Evolutionary conservation across 2,329 filamentous ascomycete species (phyloP), one percentile per base, ranked within the genome.

Genomic region (Pseudogymnoascus sp.): DNA sequence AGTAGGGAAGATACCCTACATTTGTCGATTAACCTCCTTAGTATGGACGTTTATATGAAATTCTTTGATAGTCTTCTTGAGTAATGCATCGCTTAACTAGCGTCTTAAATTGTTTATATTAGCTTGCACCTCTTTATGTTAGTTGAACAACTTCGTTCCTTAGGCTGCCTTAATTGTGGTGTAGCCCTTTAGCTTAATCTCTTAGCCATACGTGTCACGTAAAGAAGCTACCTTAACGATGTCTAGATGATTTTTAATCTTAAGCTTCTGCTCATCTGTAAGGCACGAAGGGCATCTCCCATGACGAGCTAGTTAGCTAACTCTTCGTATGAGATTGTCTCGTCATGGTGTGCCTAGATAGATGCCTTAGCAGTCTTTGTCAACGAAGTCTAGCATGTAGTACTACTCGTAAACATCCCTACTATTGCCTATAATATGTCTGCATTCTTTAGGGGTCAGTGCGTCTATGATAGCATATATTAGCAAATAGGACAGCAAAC

Each of bases 31-130:
- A 19, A 70, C 67, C 48, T 72, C 65, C 13, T 65, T 51, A 28
- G 57, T 64, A 54, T 72, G 34, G 39, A 72, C 63, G 14, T 65
- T 69, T 37, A 67, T 60, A 62, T 71, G 62, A 51, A 71, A 71
- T 21, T 70, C 63, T 41, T 63, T 36, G 41, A 71, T 69, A 36
- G 64, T 64, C 43, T 67, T 65, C 19, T 68, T 21, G 39, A 71
- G 68, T 45, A 63, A 57, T n/a, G 14, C 61, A 8, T 65, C 51
- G 25, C 60, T 69, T 62, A 71, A 64, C 63, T 65, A 16, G 21
- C 39, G 54, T 64, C 65, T 68, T 25, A 67, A 43, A 60, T 21
- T 68, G 51, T 69, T 69, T 14, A 70, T 67, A 45, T 69, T 62
- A 36, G 51, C 62, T 66, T 67, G 45, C 60, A n/a, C 62, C 60